Evolutionary conservation across 2,329 filamentous ascomycete species (phyloP).

Genomic region (Truncatella angustata): DNA sequence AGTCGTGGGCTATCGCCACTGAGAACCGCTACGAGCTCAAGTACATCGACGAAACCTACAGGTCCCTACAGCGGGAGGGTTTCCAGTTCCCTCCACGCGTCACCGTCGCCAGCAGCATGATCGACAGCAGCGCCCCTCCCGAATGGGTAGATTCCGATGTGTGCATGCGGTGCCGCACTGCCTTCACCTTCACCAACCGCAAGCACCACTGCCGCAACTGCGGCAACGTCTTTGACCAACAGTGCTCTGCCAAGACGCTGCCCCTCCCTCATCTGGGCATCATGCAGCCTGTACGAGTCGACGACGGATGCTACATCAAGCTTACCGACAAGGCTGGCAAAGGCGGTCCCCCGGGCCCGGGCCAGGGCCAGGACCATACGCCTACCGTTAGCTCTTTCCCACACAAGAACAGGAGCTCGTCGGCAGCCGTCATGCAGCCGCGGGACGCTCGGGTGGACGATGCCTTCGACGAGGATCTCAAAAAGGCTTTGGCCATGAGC

Average conservation of each 20-base stretch:
- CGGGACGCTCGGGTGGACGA: slow-evolving; percentile 85
- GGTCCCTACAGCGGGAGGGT: slow-evolving; percentile 76
- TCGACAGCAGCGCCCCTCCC: slow-evolving; percentile 94
- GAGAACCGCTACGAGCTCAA: slow-evolving; percentile 78
- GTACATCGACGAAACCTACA: slow-evolving; percentile 89
- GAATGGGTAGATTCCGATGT: slow-evolving; percentile 98
- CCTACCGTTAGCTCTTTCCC: slow-evolving; percentile 43
- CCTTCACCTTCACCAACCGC: slow-evolving; percentile 96
- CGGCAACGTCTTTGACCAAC: slow-evolving; percentile 93
- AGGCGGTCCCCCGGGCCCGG: slow-evolving; percentile 24
- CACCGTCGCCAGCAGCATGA: slow-evolving; percentile 91
- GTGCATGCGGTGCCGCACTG: slow-evolving; percentile 93
- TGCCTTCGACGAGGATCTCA: slow-evolving; percentile 91
- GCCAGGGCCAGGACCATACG: slow-evolving; percentile 35
- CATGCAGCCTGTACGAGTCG: slow-evolving; percentile 84
- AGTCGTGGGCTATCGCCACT: slow-evolving; percentile 87
- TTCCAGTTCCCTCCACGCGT: slow-evolving; percentile 86
- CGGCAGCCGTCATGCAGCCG: slow-evolving; percentile 84
- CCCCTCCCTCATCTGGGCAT: slow-evolving; percentile 93
- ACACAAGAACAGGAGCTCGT: slow-evolving; percentile 63
- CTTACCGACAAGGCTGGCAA: slow-evolving; percentile 71
- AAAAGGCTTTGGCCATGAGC: slow-evolving; percentile 93
- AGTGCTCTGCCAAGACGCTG: slow-evolving; percentile 86
- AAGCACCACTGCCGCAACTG: slow-evolving; percentile 99
- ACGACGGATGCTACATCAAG: slow-evolving; percentile 92